These are phyloP conservation scores for Didymella keratinophila DNA, from an alignment of 2,329 filamentous ascomycete species.

Conservation along the genomic window DNA sequence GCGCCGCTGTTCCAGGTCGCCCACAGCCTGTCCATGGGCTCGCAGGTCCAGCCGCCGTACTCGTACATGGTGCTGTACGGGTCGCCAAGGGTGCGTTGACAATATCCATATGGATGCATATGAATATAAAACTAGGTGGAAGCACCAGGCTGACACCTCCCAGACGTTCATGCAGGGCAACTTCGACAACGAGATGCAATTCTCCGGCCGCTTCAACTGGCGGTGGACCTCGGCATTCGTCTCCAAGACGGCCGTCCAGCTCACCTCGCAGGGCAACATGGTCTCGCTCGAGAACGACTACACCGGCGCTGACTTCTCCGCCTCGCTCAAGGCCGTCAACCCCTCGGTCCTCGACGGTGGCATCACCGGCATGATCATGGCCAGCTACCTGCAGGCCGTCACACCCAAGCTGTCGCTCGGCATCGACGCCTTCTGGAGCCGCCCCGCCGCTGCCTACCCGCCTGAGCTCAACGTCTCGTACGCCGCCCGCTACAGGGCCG, in stretches of 20 bases:
- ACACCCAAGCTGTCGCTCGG: constrained; percentile 88
- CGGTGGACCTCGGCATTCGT: constrained; percentile 82
- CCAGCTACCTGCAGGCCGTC: constrained; percentile 92
- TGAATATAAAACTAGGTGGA: background rate
- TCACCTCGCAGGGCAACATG: constrained; percentile 87
- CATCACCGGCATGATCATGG: constrained; percentile 92
- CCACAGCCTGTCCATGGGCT: constrained; percentile 93
- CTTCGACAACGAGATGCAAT: constrained; percentile 87
- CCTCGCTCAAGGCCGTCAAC: constrained; percentile 92
- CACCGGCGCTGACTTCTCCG: constrained; percentile 89
- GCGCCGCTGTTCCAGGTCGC: constrained; percentile 95
- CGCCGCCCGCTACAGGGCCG: constrained; percentile 86
- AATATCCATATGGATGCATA: background rate
- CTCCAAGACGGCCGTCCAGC: constrained; percentile 87
- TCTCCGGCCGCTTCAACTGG: constrained; percentile 91
- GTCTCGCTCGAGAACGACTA: constrained; percentile 96
- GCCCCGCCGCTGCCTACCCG: constrained; percentile 79
- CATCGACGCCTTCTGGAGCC: constrained; percentile 93
- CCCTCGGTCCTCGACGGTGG: constrained; percentile 93
- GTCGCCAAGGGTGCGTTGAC: constrained; percentile 79
- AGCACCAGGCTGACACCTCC: background rate
- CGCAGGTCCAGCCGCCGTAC: constrained; percentile 89
- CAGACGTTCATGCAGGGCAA: constrained; percentile 96
- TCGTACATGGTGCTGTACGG: constrained; percentile 94
- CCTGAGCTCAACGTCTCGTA: constrained; percentile 94